Conservation (phyloP, 495 filamentous ascomycete species). For the Rusavskia elegans region DNA sequence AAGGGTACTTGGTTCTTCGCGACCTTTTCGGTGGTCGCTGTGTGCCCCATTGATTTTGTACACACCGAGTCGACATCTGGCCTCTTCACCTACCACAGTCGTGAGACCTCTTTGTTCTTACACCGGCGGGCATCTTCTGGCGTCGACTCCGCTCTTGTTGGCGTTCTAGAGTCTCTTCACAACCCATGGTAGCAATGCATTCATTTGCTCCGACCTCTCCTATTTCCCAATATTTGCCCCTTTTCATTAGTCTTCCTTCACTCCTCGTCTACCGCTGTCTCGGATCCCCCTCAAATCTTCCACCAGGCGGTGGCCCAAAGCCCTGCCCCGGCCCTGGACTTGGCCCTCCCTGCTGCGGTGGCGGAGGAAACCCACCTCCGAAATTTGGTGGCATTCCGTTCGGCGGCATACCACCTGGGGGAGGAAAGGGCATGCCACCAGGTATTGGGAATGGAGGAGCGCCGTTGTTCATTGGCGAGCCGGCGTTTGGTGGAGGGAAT, state of each 20-base stretch:
- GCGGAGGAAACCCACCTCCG: constrained; percentile 24
- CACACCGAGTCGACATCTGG: too few relatives aligned
- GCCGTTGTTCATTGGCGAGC: constrained; percentile 16
- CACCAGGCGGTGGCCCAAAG: constrained; percentile 14
- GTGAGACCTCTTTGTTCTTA: too few relatives aligned
- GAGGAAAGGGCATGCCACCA: constrained; percentile 45
- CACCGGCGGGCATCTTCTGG: too few relatives aligned
- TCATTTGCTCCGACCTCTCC: background rate
- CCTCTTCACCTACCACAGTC: too few relatives aligned
- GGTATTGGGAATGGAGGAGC: constrained; percentile 25
- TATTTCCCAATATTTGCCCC: constrained; percentile 12
- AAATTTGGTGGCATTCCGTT: constrained; percentile 11
- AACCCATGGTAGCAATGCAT: too few relatives aligned
- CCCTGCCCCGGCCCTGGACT: constrained; percentile 17
- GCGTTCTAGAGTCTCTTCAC: too few relatives aligned
- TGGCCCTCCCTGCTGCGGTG: constrained; percentile 10
- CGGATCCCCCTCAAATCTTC: constrained; percentile 8
- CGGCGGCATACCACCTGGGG: constrained; percentile 41
- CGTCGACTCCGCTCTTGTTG: too few relatives aligned
- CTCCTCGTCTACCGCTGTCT: background rate
- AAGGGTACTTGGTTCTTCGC: too few relatives aligned
- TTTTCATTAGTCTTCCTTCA: background rate
- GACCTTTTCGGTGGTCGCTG: too few relatives aligned
- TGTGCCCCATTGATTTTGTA: too few relatives aligned
- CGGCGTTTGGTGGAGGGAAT: constrained; percentile 22